A percentile compares a stretch with the other conserved stretches of the same genome.
Evolutionary conservation across 352 stramenopile genomes (phyloP).

Genomic region (Phytophthora sp.): DNA sequence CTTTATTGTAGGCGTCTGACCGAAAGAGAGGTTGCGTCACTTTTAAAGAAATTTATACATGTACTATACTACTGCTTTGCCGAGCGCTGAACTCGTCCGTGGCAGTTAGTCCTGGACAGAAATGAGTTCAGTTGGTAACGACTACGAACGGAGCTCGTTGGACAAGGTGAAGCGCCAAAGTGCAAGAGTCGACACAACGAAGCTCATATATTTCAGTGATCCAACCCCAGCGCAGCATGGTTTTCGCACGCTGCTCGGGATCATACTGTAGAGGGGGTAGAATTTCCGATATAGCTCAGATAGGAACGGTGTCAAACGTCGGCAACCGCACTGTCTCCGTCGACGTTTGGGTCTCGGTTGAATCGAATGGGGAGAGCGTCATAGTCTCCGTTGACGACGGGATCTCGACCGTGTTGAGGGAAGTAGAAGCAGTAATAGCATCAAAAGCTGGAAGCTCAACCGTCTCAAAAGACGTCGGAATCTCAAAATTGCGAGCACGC

Average conservation of each 20-base stretch:
- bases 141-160: constrained; percentile 3
- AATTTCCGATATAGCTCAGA: constrained; percentile 4
- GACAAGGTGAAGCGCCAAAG: background rate
- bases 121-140: background rate
- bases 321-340: constrained; percentile 19
- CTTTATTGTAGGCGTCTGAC: too few species aligned
- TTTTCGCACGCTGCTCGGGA: background rate
- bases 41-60: too few species aligned
- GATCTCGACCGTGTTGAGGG: constrained; percentile 16
- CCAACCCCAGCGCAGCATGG: background rate
- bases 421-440: constrained; percentile 5
- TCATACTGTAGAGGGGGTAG: too few species aligned
- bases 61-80: too few species aligned
- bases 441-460: constrained; percentile 25
- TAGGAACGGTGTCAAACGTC: constrained; percentile 11
- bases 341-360: constrained; percentile 4
- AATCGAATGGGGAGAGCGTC: constrained; percentile 11
- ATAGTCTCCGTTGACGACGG: constrained; percentile 19
- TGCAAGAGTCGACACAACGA: background rate
- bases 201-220: constrained; percentile 1
- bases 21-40: too few species aligned
- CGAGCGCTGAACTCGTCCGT: too few species aligned
- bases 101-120: too few species aligned
- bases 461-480: constrained; percentile 36
- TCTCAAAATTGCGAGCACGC: constrained; percentile 37